Base-by-base conservation (phyloP, 2,329 filamentous ascomycete species). In the Sporothrix brasiliensis region DNA sequence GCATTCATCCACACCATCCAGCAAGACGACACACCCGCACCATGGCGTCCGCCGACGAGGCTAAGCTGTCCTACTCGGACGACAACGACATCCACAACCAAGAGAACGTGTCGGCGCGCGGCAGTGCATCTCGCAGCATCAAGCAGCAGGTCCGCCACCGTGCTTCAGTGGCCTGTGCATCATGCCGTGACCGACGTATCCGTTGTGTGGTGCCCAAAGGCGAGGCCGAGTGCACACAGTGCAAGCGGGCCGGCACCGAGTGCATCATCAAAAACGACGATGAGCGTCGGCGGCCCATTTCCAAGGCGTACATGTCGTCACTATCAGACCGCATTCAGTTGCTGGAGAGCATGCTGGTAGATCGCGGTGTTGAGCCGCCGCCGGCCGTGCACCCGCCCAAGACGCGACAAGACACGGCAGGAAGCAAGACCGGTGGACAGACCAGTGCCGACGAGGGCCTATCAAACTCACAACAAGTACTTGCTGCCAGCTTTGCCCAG, bases 191-290 rank as follows among this genome's bases (percentile, higher is more conserved):
- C 70, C 76, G 81, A 52, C 78, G 79, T 70, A 79, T 80, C 68
- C 77, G 86, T 75, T 87, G 85, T 72, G 85, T 87, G 2, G 84
- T 87, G 11, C 84, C 83, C 56, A 80, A 83, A 54, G 85, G 84
- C 14, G 81, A 85, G 71, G 78, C 78, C 11, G 80, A 81, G 71
- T 87, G 85, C 76, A 83, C 81, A 24, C 84, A 86, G 72, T 87
- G 85, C 75, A 83, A 83, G 73, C 79, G 83, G 69, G 80, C 83
- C 2, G 84, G 83, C 19, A 80, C 82, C 13, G 79, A 83, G 61
- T 87, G 85, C 73, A 78, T 87, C 69, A 87, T 87, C 74, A 86
- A 84, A 74, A 85, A 87, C 73, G 85, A 87, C 72, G 85, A 87
- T 75, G 85, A 87, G 75, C 78, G 85, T 54, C 78, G 85, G 76